phyloP scores from a whole-genome alignment of 2,329 filamentous ascomycete species.

The Aspergillus oerlinghausenensis region DNA sequence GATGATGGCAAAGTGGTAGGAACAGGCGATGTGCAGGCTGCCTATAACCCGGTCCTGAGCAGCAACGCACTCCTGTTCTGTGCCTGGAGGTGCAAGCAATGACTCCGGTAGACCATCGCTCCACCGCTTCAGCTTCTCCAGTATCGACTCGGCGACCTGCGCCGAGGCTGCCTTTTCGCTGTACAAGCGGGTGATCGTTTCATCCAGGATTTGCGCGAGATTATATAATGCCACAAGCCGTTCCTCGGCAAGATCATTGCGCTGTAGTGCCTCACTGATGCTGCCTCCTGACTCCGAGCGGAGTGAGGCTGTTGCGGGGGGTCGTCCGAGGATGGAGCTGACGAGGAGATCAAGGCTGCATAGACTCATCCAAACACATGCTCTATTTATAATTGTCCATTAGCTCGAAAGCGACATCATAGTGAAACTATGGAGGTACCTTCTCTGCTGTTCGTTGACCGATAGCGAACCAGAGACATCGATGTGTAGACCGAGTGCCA shows the following conservation, averaged over 20 bases:
- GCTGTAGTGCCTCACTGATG: constrained; percentile 16
- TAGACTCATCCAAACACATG: constrained; percentile 45
- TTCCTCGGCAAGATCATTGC: constrained; percentile 20
- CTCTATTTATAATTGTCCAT: constrained; percentile 21
- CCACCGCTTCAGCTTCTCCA: constrained; percentile 45
- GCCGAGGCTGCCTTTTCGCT: constrained; percentile 33
- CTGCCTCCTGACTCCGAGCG: constrained; percentile 19
- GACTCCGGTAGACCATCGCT: constrained; percentile 41
- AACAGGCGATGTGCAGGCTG: constrained; percentile 52
- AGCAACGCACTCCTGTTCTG: constrained; percentile 13
- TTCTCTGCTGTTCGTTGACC: constrained; percentile 14
- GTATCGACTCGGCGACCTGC: constrained; percentile 35
- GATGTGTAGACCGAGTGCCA: constrained; percentile 52
- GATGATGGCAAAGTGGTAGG: constrained; percentile 58
- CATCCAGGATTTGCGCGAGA: constrained; percentile 43
- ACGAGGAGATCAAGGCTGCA: constrained; percentile 46
- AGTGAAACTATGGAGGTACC: constrained; percentile 13
- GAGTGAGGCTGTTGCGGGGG: constrained; percentile 29
- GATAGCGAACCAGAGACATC: constrained; percentile 14
- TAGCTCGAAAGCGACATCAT: background rate
- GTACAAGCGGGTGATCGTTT: constrained; percentile 43
- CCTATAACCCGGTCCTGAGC: constrained; percentile 40
- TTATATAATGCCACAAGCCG: constrained; percentile 40
- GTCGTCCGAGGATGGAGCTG: constrained; percentile 47
- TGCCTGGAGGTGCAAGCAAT: constrained; percentile 19